These are phyloP conservation scores for Pseudogymnoascus sp. DNA, from an alignment of 2,329 filamentous ascomycete species.

Conservation along the genomic window DNA sequence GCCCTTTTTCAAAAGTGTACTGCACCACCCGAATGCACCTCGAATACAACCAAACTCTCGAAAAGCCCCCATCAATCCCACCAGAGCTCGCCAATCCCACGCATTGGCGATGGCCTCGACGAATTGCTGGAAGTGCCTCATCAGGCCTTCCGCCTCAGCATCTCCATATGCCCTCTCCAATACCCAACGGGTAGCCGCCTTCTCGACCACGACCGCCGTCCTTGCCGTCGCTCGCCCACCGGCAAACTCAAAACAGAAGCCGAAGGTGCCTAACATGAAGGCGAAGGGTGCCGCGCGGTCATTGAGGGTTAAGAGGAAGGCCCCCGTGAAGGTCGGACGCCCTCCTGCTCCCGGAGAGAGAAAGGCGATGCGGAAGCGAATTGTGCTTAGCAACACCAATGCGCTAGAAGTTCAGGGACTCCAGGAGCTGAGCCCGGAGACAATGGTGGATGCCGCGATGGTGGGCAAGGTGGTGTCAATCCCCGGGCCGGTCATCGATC, in stretches of 20 bases:
- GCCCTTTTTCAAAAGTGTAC: constrained; percentile 3
- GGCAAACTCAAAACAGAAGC: not conserved
- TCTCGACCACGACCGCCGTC: constrained; percentile 27
- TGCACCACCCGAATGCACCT: not conserved
- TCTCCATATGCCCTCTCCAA: constrained; percentile 30
- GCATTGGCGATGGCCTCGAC: constrained; percentile 42
- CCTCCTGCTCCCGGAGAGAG: constrained; percentile 68
- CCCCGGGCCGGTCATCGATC: constrained; percentile 62
- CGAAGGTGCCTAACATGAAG: constrained; percentile 10
- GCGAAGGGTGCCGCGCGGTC: constrained; percentile 16
- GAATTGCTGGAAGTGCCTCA: constrained; percentile 51
- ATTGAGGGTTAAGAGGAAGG: constrained; percentile 41
- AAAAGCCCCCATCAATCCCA: not conserved
- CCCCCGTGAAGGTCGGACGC: constrained; percentile 29
- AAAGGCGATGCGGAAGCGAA: constrained; percentile 77
- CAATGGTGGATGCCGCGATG: constrained; percentile 44
- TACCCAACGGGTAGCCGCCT: constrained; percentile 36
- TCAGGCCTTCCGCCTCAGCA: constrained; percentile 35
- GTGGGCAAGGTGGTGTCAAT: constrained; percentile 62
- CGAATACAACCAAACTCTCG: not conserved
- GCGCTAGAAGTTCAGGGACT: constrained; percentile 69
- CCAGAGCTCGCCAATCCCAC: constrained; percentile 5
- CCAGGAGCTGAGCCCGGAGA: constrained; percentile 47
- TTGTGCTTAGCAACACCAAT: constrained; percentile 90
- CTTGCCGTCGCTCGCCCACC: constrained; percentile 13